Evolutionary conservation across 208 protist species (phyloP), one percentile per base, ranked within the genome.

Genomic region (Acanthamoeba royreba): DNA sequence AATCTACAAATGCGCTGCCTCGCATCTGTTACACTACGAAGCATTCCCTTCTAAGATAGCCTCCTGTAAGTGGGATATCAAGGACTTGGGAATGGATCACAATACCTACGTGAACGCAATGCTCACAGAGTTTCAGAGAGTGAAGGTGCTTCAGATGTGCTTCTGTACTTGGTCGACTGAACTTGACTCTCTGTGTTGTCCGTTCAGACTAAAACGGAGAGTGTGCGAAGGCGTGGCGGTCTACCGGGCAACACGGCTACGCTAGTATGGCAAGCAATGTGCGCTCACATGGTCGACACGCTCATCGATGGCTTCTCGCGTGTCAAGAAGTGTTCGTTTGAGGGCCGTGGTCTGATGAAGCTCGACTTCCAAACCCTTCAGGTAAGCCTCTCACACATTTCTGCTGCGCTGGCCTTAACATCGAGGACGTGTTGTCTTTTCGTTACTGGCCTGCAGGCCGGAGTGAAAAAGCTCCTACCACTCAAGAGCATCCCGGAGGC

Each of bases 291-390:
- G 47, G 33, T 88, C 46, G 79, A 88, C 35, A 33, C 33, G 3
- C 79, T 88, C 31, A 38, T 88, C 33, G 79, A 88, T 31, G 79
- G 79, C 79, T 88, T 63, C 49, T 53, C 79, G 33, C 79, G 79
- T 38, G 79, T 61, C 15, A 25, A 38, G 9, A 88, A 88, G 79
- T 88, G 79, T 61, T 88, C 79, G 79, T 88, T 88, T 38, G 79
- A 88, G 31, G 79, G 79, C 22, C 79, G 79, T n/a, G 79, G 79
- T 22, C 33, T 88, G 8, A 88, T 88, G 79, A 88, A 88, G 49
- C 49, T 88, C 47, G 79, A 88, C 47, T 88, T 88, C 49, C 79
- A 88, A 31, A 88, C 79, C 28, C 33, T 88, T 7, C 79, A 85
- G 43, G 61, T 72, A 72, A 22, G n/a, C n/a, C n/a, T n/a, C n/a